Evolutionary conservation across 2,329 filamentous ascomycete species (phyloP), one percentile per base, ranked within the genome.

Genomic region (Trichocomaceae sp.): DNA sequence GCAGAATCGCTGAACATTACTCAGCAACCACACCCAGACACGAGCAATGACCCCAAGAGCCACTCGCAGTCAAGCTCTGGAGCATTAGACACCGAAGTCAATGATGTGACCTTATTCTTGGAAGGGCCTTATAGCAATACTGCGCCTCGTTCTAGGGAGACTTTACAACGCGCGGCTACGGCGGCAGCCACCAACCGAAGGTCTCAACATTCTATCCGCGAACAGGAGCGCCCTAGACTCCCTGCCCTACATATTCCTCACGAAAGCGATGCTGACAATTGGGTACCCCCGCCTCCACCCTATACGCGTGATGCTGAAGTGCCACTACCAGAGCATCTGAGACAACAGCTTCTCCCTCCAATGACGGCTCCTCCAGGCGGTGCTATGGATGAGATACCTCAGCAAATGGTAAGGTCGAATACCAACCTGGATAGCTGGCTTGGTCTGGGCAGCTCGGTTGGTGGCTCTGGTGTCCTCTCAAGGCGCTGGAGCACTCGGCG

Each of bases 261-360:
- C 68, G 88, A 93, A 69, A 92, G 88, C 59, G 88, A 93, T 66
- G 88, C 88, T 3, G 89, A 93, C 63, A 89, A 91, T 62, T 95
- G 89, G 89, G 86, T 90, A 4, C 87, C 88, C 5, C 89, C 89
- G 5, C 89, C 89, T 8, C 89, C 89, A 2, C 88, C 88, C 1
- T 95, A 95, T 57, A 67, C 64, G 20, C 68, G 63, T 8, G 65
- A 73, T 19, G 59, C 70, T 13, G 67, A 68, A 23, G 61, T 49
- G 33, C 68, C 69, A n/a, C 63, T 74, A 7, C 71, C 71, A n/a
- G 69, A 71, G 12, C 62, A 69, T 55, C 58, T 74, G 10, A 63
- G 61, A 59, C 62, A 65, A 52, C 63, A 64, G 2, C 63, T 73
- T 50, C 63, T 72, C 53, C 68, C 68, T 23, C 60, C 58, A 7